Evolutionary conservation across 1,284 basidiomycete genomes (phyloP), one percentile per base, ranked within the genome.

Genomic region (Microbotryomycetes sp.): DNA sequence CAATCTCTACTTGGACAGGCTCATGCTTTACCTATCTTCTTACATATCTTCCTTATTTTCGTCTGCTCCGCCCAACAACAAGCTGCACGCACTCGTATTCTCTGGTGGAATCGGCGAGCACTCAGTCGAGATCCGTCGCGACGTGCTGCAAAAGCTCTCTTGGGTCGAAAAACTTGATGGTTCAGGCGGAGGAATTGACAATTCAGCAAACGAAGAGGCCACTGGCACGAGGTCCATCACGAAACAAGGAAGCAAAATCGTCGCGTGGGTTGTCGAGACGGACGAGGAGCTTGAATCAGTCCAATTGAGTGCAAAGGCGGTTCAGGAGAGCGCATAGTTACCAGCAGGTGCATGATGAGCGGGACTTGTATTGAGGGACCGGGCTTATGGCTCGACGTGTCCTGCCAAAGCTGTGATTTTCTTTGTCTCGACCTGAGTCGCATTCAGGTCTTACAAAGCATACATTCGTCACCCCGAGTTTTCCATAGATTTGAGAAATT

Each of bases 61-160:
- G 6, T 58, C 62, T 16, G 5, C 42, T 6, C 5, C 56, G 4
- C 42, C 52, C 23, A 16, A 48, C 25, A 56, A 52, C 36, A 7
- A 31, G 9, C 82, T 91, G 6, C 86, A 91, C 73, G 89, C 85
- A 3, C 74, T 92, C 30, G 87, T 92, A 9, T 92, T 93, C 73
- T 81, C 87, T 0, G 90, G 89, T 4, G 89, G 89, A 0, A 89
- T 93, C 57, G 90, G 90, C 0, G 90, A 93, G 77, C 80, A 80
- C 68, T 83, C 84, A 55, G 77, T 76, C 6, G 78, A 82, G 64
- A 74, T 93, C 60, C 77, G 90, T 47, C 73, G 76, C 49, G 82
- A 83, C 29, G 79, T 92, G 14, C 78, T 77, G 19, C 73, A 79
- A 36, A 78, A 80, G 49, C 77, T 86, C 25, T 68, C 59, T 25